Base-by-base conservation (phyloP, 2,329 filamentous ascomycete species). In the Fusarium pseudoanthophilum region DNA sequence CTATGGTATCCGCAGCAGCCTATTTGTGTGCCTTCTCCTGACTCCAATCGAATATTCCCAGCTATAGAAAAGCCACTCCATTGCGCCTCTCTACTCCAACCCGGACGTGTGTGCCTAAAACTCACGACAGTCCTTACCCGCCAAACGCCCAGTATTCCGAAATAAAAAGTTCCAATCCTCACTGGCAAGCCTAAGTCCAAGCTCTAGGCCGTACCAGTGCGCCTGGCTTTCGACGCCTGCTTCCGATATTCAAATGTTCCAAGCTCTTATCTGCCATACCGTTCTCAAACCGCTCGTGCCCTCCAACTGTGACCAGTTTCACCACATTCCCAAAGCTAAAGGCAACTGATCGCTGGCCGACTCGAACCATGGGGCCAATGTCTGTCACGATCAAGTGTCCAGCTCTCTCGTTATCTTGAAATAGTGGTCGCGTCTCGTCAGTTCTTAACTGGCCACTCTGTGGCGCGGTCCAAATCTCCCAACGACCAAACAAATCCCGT, bases 251-350 rank as follows among this genome's bases (percentile, higher is more conserved):
- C 67, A 79, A 78, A 16, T 78, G 72, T 43, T 83, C 80, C 6
- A 79, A 74, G 40, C 78, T 72, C 18, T 60, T 75, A 6, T 78
- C 75, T 53, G 77, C 82, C 28, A 76, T 76, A 32, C 80, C 79
- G 21, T 77, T 82, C 48, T 91, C 89, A 75, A 92, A 92, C 37
- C 88, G 84, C 77, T 92, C 91, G 71, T 89, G 87, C 11, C 91
- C 79, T 7, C 81, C 92, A 11, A 92, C 84, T 4, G 88, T 89
- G 63, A 95, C 87, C 57, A 95, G 83, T 81, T 94, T 95, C 76
- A 95, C 86, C 3, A 89, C 85, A 73, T 94, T 93, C 18, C 92
- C 93, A 67, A 95, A 90, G 0, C 88, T 92, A 36, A 95, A 87
- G 0, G 90, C 93, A 7, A 93, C 86, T 57, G 91, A 92, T 51